These are phyloP conservation scores for Aschersonia sp. DNA, from an alignment of 2,329 filamentous ascomycete species.

Conservation along the genomic window DNA sequence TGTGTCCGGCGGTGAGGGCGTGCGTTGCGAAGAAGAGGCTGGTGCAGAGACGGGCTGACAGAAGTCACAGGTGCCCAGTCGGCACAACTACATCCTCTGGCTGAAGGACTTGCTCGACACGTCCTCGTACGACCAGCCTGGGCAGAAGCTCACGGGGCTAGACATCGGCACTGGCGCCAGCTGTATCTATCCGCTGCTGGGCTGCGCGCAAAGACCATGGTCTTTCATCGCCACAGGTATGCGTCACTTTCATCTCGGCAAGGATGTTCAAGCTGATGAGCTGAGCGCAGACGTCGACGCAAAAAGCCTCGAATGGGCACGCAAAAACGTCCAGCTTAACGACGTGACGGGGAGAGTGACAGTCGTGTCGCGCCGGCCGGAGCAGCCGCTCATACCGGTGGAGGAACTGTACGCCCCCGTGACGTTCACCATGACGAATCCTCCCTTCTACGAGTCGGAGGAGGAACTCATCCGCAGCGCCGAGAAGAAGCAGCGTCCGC, in stretches of 20 bases:
- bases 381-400: constrained; percentile 48
- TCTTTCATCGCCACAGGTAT: constrained; percentile 50
- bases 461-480: constrained; percentile 55
- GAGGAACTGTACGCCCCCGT: constrained; percentile 36
- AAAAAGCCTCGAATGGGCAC: constrained; percentile 51
- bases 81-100: constrained; percentile 87
- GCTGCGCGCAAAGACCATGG: constrained; percentile 60
- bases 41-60: neutral
- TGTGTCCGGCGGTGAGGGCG: constrained; percentile 66
- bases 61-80: constrained; percentile 36
- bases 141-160: constrained; percentile 48
- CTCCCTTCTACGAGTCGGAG: constrained; percentile 76
- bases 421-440: constrained; percentile 87
- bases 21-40: neutral
- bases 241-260: too few relatives aligned
- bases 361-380: constrained; percentile 38
- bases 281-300: constrained; percentile 52
- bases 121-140: constrained; percentile 35
- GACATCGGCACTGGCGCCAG: constrained; percentile 88
- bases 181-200: constrained; percentile 80
- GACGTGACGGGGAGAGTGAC: constrained; percentile 47
- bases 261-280: too few relatives aligned
- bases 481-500: constrained; percentile 48
- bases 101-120: constrained; percentile 69
- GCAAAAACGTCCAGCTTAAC: constrained; percentile 54